Percentiles rank a stretch among this genome's conserved stretches.
Conservation (phyloP, 2,329 filamentous ascomycete species). For the Talaromyces sp. region DNA sequence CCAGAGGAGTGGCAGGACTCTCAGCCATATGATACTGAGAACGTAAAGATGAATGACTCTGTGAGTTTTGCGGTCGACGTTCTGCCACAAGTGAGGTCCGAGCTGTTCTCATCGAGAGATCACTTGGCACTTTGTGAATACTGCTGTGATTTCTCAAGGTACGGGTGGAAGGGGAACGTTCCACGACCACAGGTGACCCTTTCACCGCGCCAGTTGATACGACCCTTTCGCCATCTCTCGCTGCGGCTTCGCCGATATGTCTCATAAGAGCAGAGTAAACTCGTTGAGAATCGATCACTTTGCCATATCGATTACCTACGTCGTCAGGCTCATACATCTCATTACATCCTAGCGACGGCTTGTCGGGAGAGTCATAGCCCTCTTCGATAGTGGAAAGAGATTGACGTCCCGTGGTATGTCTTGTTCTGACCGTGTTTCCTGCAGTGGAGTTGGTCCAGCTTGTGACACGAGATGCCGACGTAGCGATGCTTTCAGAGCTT, state of each 20-base stretch:
- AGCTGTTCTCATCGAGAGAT: constrained; percentile 26
- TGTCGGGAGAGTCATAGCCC: constrained; percentile 24
- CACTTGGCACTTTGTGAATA: constrained; percentile 29
- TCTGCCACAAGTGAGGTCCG: constrained; percentile 30
- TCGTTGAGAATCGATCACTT: constrained; percentile 34
- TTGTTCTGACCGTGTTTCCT: constrained; percentile 36
- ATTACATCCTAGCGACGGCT: constrained; percentile 24
- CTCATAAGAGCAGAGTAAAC: constrained; percentile 42
- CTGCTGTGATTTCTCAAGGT: constrained; percentile 24
- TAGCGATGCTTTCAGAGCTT: constrained; percentile 32
- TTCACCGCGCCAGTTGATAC: constrained; percentile 28
- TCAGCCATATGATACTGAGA: background rate
- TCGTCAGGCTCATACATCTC: background rate
- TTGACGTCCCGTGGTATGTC: constrained; percentile 30
- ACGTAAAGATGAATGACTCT: constrained; percentile 9
- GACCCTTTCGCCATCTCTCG: constrained; percentile 20
- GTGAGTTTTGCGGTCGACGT: constrained; percentile 4
- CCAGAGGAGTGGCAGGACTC: constrained; percentile 15
- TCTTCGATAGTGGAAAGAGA: constrained; percentile 43
- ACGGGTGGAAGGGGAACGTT: constrained; percentile 24
- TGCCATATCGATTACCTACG: constrained; percentile 12
- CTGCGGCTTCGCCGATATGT: constrained; percentile 29
- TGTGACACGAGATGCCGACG: constrained; percentile 41
- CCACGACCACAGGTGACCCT: constrained; percentile 27
- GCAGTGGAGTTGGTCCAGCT: constrained; percentile 47